Base-by-base conservation (phyloP, 2,329 filamentous ascomycete species). In the Phoma sp. region DNA sequence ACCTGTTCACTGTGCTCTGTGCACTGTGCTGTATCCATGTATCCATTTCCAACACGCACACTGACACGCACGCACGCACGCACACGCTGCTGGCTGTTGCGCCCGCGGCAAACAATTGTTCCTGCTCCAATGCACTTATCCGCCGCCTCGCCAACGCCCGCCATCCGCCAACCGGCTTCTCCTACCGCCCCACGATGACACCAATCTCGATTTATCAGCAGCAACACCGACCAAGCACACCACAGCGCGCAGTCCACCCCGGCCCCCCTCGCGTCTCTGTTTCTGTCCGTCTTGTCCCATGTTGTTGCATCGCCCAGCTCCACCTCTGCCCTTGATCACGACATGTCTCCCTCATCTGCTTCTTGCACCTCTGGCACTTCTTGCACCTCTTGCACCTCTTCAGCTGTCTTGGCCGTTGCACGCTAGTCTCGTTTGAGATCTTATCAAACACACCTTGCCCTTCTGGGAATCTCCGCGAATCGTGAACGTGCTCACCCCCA, bases 131-230 rank as follows among this genome's bases (percentile, higher is more conserved):
- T 36, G 17, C 12, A 36, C 44, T 43, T 43, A 32, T 48, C 51
- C 51, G 51, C 43, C 51, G 27, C 38, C 51, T 17, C 51, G 44
- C 61, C 60, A 61, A 17, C 17, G 17, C 31, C 47, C 47, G 53
- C 43, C 51, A 32, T 43, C 51, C 51, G 44, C 61, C 62, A 61
- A 36, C 47, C 47, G 53, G 37, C 47, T 13, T 45, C 29, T 13
- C 12, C 29, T 10, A 8, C 43, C 59, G 55, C 61, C 63, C 62
- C 64, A 63, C 61, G 40, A 60, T 56, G 46, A 13, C 48, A 43
- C 33, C 53, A 43, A 41, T 40, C 54, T 61, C 57, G 62, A 71
- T 71, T 71, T 70, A 67, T 71, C 65, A 71, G 68, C 68, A 35
- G 12, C 12, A 10, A 6, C 25, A 17, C 17, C 22, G 22, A 24